Conservation (phyloP, 257 asterid genomes). For the Buddleja alternifolia region DNA sequence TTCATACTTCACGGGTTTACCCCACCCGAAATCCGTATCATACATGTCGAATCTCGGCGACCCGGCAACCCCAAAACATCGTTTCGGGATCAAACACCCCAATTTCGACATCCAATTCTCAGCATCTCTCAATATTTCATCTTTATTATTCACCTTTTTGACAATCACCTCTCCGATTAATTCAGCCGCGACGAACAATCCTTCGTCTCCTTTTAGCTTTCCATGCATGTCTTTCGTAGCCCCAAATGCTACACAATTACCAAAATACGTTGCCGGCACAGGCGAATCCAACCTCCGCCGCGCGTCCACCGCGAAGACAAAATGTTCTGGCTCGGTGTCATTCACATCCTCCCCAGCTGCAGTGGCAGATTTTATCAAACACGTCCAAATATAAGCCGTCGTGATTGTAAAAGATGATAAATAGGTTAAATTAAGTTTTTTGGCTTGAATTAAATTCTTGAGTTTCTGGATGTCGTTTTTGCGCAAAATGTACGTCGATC, state of each 20-base stretch:
- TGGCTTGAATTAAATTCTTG: conserved; percentile 23
- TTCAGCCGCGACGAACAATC: conserved; percentile 39
- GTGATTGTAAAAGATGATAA: conserved; percentile 46
- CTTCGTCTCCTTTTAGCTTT: conserved; percentile 32
- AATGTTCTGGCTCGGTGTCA: conserved; percentile 37
- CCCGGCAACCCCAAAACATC: conserved; percentile 41
- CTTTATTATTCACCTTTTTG: conserved; percentile 32
- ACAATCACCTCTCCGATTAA: conserved; percentile 33
- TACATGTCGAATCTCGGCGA: conserved; percentile 47
- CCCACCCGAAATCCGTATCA: conserved; percentile 50
- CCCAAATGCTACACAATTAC: conserved; percentile 38
- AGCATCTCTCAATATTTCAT: conserved; percentile 29
- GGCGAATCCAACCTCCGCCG: conserved; percentile 49
- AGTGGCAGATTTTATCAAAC: conserved; percentile 41
- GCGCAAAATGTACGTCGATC: conserved; percentile 40
- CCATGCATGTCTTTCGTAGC: conserved; percentile 26
- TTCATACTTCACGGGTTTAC: conserved; percentile 40
- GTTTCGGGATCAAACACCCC: conserved; percentile 27
- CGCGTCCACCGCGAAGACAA: conserved; percentile 41
- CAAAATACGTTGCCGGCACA: conserved; percentile 45
- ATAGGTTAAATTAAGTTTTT: conserved; percentile 30
- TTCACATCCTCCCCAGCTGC: conserved; percentile 26
- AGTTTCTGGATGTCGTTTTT: conserved; percentile 40
- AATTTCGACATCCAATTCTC: conserved; percentile 33
- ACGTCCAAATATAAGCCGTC: conserved; percentile 49